Evolutionary conservation across 202 grass and related monocot genomes (phyloP), one percentile per base, ranked within the genome.

Genomic region (Setaria viridis): DNA sequence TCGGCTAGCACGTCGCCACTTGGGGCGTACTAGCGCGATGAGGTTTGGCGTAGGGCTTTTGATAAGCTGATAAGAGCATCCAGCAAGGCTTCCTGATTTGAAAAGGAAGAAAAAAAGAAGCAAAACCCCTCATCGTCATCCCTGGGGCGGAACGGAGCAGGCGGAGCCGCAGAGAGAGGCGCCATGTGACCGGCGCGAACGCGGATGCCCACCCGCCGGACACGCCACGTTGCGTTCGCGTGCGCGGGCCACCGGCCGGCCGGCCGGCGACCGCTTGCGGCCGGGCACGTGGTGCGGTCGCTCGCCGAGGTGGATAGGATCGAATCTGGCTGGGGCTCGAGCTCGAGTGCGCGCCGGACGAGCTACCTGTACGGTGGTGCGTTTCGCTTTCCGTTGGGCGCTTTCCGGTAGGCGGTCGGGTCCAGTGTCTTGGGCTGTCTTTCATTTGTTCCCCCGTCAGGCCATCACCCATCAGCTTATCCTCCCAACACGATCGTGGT

Each of bases 281-380:
- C 50, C 51, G 4, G 51, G 15, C 78, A 76, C 78, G 39, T 74
- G 70, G 66, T 43, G 66, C 68, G 33, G 70, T 80, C 67, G 57
- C 67, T 80, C 67, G 57, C 67, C 50, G 55, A n/a, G 66, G 35
- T 3, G 76, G 76, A 79, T 64, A 5, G 21, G 76, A 11, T 47
- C 58, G 76, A 79, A 64, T 79, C 41, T 33, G 7, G 8, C 12
- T 50, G 19, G 8, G 20, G 41, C 19, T 32, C 11, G 43, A 5
- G 39, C 9, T 63, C 35, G 19, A 69, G 13, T 45, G 56, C 25
- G 13, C n/a, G 19, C 11, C 32, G 79, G 64, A 69, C 46, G 64
- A 56, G 20, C 30, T 1, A 14, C 49, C 49, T 41, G 78, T 55
- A 67, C 64, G 45, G 77, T 6, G 33, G 43, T 35, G 15, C 12